Conservation (phyloP, 352 stramenopile genomes). For the Globisporangium paddicum region DNA sequence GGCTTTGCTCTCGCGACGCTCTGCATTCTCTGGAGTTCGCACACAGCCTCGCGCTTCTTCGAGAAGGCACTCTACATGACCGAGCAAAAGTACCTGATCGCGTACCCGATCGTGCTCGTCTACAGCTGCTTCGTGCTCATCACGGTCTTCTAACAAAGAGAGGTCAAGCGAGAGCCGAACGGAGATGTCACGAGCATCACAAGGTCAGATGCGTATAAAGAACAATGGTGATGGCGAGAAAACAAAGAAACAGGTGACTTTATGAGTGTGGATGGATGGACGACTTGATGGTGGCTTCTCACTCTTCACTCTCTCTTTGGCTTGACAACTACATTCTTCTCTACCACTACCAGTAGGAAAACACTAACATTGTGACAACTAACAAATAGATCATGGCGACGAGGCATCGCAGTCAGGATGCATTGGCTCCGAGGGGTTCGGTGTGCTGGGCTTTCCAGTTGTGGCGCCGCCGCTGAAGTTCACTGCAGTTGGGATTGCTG, state of each 20-base stretch:
- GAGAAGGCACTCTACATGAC: conserved; percentile 94
- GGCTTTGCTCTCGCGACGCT: conserved; percentile 87
- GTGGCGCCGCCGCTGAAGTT: neutral
- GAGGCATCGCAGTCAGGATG: neutral
- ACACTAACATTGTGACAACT: neutral
- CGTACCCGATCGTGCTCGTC: conserved; percentile 95
- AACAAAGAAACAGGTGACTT: neutral
- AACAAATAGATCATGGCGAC: neutral
- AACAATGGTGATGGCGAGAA: neutral
- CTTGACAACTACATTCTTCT: neutral
- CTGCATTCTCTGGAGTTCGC: conserved; percentile 93
- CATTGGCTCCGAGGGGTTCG: neutral
- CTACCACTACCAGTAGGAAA: too few species aligned
- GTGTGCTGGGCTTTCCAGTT: neutral
- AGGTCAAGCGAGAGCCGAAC: neutral
- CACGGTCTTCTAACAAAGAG: conserved; percentile 92
- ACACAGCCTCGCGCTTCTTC: conserved; percentile 93
- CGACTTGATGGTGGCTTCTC: neutral
- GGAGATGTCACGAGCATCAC: neutral
- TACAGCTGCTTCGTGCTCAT: conserved; percentile 99
- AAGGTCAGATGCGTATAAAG: neutral
- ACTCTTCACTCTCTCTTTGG: neutral
- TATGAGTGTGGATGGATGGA: neutral
- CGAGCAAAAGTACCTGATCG: conserved; percentile 96
- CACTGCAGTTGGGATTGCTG: neutral